Conservation (phyloP, 75 land plant species). For the Ceratopteris richardii region DNA sequence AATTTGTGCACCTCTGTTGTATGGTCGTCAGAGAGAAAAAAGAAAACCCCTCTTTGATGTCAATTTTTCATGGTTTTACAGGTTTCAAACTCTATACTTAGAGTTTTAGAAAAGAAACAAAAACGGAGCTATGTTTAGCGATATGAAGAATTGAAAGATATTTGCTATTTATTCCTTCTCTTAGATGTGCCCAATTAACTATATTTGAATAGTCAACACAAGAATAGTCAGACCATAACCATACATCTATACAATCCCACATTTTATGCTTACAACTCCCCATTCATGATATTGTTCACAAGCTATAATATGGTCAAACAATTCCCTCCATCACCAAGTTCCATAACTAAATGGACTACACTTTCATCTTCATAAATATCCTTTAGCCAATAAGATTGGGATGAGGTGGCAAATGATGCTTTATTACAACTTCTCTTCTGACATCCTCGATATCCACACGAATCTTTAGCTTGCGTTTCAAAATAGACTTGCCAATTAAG, state of each 20-base stretch:
- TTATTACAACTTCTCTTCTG: conserved; percentile 53
- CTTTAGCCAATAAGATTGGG: conserved; percentile 38
- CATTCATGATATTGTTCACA: conserved; percentile 57
- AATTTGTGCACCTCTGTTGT: too few relatives aligned
- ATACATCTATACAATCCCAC: conserved; percentile 53
- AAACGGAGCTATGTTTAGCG: too few relatives aligned
- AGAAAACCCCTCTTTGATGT: too few relatives aligned
- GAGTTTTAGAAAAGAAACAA: too few relatives aligned
- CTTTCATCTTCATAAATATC: conserved; percentile 45
- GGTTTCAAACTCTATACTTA: too few relatives aligned
- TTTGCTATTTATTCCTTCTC: too few relatives aligned
- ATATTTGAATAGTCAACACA: too few relatives aligned
- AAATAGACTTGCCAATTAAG: conserved; percentile 63
- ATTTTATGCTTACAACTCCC: conserved; percentile 39
- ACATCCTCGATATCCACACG: conserved; percentile 59
- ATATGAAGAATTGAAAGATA: too few relatives aligned
- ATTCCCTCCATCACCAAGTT: conserved; percentile 73
- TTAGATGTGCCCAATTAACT: too few relatives aligned
- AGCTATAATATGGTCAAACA: conserved; percentile 59
- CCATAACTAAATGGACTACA: conserved; percentile 62
- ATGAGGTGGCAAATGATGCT: conserved; percentile 49
- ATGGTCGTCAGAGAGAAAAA: too few relatives aligned
- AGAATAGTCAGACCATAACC: too few relatives aligned
- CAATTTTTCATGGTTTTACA: too few relatives aligned
- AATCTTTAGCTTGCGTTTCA: conserved; percentile 47